These are phyloP conservation scores for Grosmannia serpens DNA, from an alignment of 2,329 filamentous ascomycete species.

Conservation along the genomic window DNA sequence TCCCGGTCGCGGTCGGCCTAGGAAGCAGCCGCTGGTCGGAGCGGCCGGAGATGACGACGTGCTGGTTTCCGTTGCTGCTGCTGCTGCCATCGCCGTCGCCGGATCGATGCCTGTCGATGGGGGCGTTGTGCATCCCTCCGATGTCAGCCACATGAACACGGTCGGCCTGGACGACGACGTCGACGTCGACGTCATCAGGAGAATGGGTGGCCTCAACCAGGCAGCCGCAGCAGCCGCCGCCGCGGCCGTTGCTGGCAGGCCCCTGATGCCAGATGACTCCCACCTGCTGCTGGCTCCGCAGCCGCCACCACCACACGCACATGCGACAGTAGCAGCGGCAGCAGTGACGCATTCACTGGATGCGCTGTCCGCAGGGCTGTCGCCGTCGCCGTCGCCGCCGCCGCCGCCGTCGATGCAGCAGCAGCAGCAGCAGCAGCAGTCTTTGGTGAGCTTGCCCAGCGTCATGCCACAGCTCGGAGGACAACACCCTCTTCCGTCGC, in stretches of 20 bases:
- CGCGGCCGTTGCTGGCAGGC: no score
- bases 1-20: slow-evolving; percentile 42
- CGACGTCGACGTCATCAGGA: not conserved
- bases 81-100: not conserved
- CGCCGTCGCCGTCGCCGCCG: not conserved
- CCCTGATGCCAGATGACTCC: not conserved
- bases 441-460: not conserved
- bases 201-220: not conserved
- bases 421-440: not conserved
- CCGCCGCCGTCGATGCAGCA: not conserved
- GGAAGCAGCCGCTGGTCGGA: slow-evolving; percentile 29
- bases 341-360: not conserved
- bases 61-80: not conserved
- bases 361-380: not conserved
- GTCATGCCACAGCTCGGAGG: not conserved
- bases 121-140: not conserved
- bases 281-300: not conserved
- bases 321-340: not conserved
- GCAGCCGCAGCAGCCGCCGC: not conserved
- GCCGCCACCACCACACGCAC: not conserved
- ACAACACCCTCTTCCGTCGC: not conserved
- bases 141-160: not conserved
- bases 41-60: not conserved
- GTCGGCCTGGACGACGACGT: not conserved
- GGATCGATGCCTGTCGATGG: not conserved